These are phyloP conservation scores for Spinacia oleracea DNA, from an alignment of 179 eudicot genomes.

Conservation along the genomic window DNA sequence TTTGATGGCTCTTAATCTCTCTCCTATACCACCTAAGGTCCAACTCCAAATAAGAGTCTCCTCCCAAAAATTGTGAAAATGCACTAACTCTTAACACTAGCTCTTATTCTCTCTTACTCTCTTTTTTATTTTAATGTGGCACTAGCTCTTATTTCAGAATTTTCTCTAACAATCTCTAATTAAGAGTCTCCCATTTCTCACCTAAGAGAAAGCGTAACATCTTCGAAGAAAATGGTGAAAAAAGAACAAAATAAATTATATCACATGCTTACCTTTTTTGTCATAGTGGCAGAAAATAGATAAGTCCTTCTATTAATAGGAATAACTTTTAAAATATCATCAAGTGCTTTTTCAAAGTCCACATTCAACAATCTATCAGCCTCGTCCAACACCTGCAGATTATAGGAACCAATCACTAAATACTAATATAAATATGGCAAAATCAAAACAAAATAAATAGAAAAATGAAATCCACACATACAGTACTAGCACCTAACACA, in stretches of 20 bases:
- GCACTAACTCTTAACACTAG: too few species aligned
- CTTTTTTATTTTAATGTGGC: too few species aligned
- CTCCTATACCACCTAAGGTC: too few species aligned
- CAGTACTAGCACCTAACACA: neutral
- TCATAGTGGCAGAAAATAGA: conserved; percentile 95
- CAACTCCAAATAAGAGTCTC: too few species aligned
- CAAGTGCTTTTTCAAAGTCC: conserved; percentile 82
- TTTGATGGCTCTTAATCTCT: too few species aligned
- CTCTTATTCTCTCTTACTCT: too few species aligned
- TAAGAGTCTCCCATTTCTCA: too few species aligned
- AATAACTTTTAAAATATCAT: conserved; percentile 67
- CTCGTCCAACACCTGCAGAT: conserved; percentile 81
- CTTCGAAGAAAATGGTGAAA: neutral
- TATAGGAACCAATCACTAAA: neutral
- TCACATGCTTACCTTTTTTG: conserved; percentile 63
- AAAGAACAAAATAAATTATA: neutral
- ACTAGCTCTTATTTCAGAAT: too few species aligned
- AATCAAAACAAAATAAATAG: neutral
- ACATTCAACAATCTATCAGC: conserved; percentile 88
- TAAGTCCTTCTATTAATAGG: conserved; percentile 79
- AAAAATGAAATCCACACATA: neutral
- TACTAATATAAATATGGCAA: neutral
- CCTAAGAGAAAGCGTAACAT: too few species aligned
- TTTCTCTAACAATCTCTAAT: too few species aligned
- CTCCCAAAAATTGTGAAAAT: too few species aligned